Percentiles rank a stretch among this genome's conserved stretches.
phyloP scores from a whole-genome alignment of 2,329 filamentous ascomycete genomes.

The Aspergillus vadensis region DNA sequence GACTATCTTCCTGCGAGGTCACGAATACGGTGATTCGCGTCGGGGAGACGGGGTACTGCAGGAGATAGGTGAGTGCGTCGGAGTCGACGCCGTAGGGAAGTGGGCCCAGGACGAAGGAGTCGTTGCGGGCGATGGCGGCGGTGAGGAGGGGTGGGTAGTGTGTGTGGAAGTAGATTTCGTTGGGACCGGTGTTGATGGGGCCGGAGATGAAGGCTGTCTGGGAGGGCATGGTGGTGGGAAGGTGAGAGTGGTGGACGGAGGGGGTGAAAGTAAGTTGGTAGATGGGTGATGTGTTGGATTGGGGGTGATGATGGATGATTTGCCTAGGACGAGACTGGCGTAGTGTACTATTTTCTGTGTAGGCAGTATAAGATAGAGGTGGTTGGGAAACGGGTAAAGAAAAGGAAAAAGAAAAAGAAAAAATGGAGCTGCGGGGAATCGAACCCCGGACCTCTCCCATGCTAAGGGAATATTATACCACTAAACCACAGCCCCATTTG shows the following conservation, averaged over 20 bases:
- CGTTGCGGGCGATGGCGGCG: slow-evolving; percentile 18
- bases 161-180: slow-evolving; percentile 30
- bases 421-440: slow-evolving; percentile 19
- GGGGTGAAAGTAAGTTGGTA: too few species aligned
- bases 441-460: slow-evolving; percentile 23
- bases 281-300: too few species aligned
- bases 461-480: slow-evolving; percentile 22
- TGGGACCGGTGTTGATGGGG: slow-evolving; percentile 30
- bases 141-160: slow-evolving; percentile 32
- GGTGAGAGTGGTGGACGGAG: too few species aligned
- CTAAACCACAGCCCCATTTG: slow-evolving; percentile 17
- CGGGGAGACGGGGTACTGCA: slow-evolving; percentile 7
- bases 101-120: slow-evolving; percentile 30
- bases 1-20: slow-evolving; percentile 25
- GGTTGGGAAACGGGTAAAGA: too few species aligned
- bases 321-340: too few species aligned
- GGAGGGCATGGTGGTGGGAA: too few species aligned
- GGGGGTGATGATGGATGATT: too few species aligned
- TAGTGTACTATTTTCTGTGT: too few species aligned
- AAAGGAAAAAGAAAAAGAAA: not conserved
- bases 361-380: too few species aligned
- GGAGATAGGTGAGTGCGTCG: slow-evolving; percentile 24
- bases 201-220: slow-evolving; percentile 37
- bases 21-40: slow-evolving; percentile 29
- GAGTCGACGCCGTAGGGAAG: slow-evolving; percentile 28